Conservation (phyloP, 164 flowering plant genomes). For the Liquidambar formosana region DNA sequence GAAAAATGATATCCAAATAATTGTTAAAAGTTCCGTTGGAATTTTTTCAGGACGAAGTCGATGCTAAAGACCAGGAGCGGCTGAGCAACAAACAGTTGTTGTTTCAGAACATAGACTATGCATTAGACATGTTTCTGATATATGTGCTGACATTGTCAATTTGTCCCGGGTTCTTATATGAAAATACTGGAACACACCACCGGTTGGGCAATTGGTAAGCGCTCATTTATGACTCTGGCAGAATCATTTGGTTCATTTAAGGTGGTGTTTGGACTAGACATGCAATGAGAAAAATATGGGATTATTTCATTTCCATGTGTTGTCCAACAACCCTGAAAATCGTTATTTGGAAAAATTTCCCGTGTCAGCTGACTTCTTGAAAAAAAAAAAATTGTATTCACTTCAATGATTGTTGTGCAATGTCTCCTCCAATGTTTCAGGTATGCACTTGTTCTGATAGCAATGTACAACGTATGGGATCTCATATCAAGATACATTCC, state of each 20-base stretch:
- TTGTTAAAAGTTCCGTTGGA: not conserved
- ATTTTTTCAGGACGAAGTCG: constrained; percentile 27
- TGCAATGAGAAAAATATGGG: too few relatives aligned
- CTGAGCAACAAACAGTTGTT: constrained; percentile 47
- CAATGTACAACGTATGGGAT: constrained; percentile 54
- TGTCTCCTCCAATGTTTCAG: constrained; percentile 24
- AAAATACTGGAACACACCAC: constrained; percentile 55
- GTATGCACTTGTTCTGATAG: constrained; percentile 59
- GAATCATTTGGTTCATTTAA: too few relatives aligned
- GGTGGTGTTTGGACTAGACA: too few relatives aligned
- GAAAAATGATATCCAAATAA: not conserved
- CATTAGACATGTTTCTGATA: constrained; percentile 43
- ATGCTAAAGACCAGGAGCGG: constrained; percentile 22
- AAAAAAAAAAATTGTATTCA: too few relatives aligned
- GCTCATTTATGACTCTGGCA: too few relatives aligned
- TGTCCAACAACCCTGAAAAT: too few relatives aligned
- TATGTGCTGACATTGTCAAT: constrained; percentile 61
- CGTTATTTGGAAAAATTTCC: too few relatives aligned
- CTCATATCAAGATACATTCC: constrained; percentile 55
- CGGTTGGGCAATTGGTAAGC: constrained; percentile 50
- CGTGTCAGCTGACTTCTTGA: too few relatives aligned
- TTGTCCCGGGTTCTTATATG: constrained; percentile 62
- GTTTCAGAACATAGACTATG: constrained; percentile 49
- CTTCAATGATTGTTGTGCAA: too few relatives aligned
- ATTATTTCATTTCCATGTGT: too few relatives aligned